phyloP scores from a whole-genome alignment of 331 rosid genomes.

The Quercus phellos region DNA sequence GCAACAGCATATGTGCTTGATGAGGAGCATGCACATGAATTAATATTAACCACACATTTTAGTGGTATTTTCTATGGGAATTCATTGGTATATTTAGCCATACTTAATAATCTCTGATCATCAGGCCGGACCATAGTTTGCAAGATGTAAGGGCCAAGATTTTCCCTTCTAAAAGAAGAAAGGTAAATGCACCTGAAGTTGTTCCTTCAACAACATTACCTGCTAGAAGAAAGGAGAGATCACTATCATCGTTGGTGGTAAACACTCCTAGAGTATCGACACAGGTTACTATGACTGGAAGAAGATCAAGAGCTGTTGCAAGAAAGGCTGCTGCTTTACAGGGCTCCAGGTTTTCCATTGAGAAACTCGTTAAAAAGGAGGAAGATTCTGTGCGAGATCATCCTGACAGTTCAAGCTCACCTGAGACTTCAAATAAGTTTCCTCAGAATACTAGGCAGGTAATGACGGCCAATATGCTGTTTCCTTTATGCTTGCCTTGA shows the following conservation, averaged over 20 bases:
- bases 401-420: constrained; percentile 66
- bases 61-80: constrained; percentile 10
- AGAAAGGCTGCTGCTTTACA: constrained; percentile 67
- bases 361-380: constrained; percentile 53
- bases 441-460: constrained; percentile 53
- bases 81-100: constrained; percentile 12
- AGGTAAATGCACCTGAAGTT: constrained; percentile 41
- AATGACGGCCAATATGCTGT: constrained; percentile 18
- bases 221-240: constrained; percentile 85
- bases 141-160: constrained; percentile 61
- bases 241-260: constrained; percentile 88
- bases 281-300: constrained; percentile 65
- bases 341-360: constrained; percentile 53
- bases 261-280: constrained; percentile 80
- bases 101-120: constrained; percentile 7
- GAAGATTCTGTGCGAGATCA: constrained; percentile 47
- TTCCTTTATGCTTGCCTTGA: constrained; percentile 4
- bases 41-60: background rate
- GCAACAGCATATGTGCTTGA: background rate
- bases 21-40: background rate
- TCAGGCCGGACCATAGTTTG: constrained; percentile 63
- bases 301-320: constrained; percentile 65
- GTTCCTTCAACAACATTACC: constrained; percentile 44
- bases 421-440: constrained; percentile 47
- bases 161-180: constrained; percentile 54